Evolutionary conservation across 2,329 filamentous ascomycete species (phyloP), one percentile per base, ranked within the genome.

Genomic region (Penicillium frequentans): DNA sequence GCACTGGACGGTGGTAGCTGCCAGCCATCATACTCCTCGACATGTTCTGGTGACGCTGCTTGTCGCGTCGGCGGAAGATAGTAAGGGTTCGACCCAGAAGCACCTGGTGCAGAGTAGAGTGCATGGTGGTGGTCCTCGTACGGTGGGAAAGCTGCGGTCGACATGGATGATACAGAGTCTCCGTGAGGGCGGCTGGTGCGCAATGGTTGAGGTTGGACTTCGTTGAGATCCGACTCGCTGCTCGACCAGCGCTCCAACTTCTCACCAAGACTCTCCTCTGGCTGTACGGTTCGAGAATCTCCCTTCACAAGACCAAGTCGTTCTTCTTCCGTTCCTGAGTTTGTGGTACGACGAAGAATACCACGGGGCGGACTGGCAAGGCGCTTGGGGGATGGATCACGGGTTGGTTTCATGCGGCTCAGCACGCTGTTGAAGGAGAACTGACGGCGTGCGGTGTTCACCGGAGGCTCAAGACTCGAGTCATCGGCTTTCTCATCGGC

Each of bases 401-500:
- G 59, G 43, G 59, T 57, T 26, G 68, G 53, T 57, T 69, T 71
- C 39, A 65, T 63, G 66, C 87, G 83, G 58, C 79, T 79, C 74
- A 97, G 95, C 52, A 96, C 86, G 63, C 90, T 91, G 63, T 93
- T 89, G 80, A 98, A 98, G 19, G 90, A 96, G 76, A 98, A 99
- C 70, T 96, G 91, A 58, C 93, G 84, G 63, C 80, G 84, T 11
- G 89, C 85, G 29, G 79, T 78, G 54, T 83, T 84, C 3, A 82
- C 61, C 33, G 70, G 66, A 16, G 62, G 74, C 60, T 64, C 72
- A 61, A 68, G 67, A 3, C 62, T 29, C 1, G 19, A 14, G 13
- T 48, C 21, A 3, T 46, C 44, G 24, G 46, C 51, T 27, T 66
- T 64, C 49, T 74, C 67, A 47, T 74, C 71, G 8, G 69, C 70